phyloP scores from a whole-genome alignment of 768 basidiomycete genomes.

The Mycena galopus region DNA sequence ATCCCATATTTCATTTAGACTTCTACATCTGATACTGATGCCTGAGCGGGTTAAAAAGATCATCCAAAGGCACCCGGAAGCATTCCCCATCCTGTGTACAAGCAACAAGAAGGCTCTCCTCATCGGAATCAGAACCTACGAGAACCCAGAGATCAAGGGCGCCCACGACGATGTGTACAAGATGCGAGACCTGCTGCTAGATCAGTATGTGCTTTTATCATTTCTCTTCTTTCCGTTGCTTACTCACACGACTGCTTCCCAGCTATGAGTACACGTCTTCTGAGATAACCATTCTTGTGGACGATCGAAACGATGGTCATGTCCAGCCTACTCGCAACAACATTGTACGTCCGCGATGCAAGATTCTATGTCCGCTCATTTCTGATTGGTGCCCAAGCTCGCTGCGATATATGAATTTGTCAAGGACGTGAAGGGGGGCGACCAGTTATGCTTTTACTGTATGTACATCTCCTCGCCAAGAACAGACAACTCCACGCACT shows the following conservation, averaged over 20 bases:
- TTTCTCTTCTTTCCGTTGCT: not conserved
- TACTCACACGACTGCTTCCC: not conserved
- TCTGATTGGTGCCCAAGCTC: slow-evolving; percentile 45
- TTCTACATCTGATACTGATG: too few species aligned
- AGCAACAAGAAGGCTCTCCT: slow-evolving; percentile 3
- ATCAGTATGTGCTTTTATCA: not conserved
- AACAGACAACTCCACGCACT: not conserved
- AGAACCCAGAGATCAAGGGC: not conserved
- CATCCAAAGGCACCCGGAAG: too few species aligned
- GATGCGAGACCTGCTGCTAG: not conserved
- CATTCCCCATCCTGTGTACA: too few species aligned
- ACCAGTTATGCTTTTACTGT: slow-evolving; percentile 42
- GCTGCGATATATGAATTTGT: slow-evolving; percentile 59
- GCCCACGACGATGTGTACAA: not conserved
- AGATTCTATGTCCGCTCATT: not conserved
- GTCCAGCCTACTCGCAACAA: slow-evolving; percentile 57
- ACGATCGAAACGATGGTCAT: slow-evolving; percentile 47
- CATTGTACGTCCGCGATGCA: slow-evolving; percentile 53
- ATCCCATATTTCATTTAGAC: too few species aligned
- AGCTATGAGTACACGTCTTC: not conserved
- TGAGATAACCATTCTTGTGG: slow-evolving; percentile 57
- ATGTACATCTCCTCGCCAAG: not conserved
- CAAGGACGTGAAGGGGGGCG: slow-evolving; percentile 35
- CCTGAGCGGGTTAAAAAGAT: too few species aligned
- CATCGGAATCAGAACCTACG: not conserved